These are phyloP conservation scores for Globisporangium carolinianum DNA, from an alignment of 352 stramenopile species.

Conservation along the genomic window DNA sequence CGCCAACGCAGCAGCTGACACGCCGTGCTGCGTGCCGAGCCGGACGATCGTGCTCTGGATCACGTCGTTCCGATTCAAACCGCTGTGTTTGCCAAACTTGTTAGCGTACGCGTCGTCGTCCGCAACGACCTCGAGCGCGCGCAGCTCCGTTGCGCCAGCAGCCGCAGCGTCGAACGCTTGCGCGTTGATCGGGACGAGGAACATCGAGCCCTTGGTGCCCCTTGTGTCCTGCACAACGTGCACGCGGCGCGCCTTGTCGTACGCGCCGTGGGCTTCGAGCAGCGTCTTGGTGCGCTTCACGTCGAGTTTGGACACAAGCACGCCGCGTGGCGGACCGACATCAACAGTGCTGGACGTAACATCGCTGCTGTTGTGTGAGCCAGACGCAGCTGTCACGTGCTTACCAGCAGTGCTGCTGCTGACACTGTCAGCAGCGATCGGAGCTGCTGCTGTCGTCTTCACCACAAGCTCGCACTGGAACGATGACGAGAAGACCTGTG, in stretches of 20 bases:
- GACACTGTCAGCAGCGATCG: not conserved
- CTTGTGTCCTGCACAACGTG: constrained; percentile 26
- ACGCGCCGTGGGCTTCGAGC: constrained; percentile 48
- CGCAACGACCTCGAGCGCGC: constrained; percentile 26
- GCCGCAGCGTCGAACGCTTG: constrained; percentile 25
- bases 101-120: constrained; percentile 66
- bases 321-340: constrained; percentile 16
- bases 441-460: not conserved
- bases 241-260: constrained; percentile 78
- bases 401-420: not conserved
- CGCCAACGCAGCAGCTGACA: constrained; percentile 26
- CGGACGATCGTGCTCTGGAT: constrained; percentile 45
- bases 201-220: constrained; percentile 18
- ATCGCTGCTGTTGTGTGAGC: not conserved
- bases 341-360: no score
- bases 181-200: constrained; percentile 52
- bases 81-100: constrained; percentile 67
- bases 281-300: constrained; percentile 81
- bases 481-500: constrained; percentile 64
- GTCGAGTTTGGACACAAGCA: constrained; percentile 48
- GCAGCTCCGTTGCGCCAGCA: constrained; percentile 21
- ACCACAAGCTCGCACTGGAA: constrained; percentile 44
- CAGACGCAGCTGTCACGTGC: not conserved
- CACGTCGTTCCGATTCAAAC: constrained; percentile 68
- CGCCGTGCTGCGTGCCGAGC: constrained; percentile 42